These are phyloP conservation scores for Phytophthora sp. DNA, from an alignment of 352 stramenopile species.

Conservation along the genomic window DNA sequence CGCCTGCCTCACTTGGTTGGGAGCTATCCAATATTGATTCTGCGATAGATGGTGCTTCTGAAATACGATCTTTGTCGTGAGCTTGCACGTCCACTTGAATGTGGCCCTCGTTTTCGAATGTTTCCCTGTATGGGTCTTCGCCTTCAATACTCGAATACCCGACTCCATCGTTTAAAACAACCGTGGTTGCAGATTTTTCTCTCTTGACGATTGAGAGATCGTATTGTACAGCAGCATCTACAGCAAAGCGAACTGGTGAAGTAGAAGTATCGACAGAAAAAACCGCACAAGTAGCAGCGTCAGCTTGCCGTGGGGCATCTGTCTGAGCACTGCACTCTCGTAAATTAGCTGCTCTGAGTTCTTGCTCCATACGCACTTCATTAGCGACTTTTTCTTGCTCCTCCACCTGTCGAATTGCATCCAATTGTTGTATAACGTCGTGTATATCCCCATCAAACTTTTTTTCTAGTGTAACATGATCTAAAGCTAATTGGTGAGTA, in stretches of 20 bases:
- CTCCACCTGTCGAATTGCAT: conserved; percentile 43
- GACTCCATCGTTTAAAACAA: not conserved
- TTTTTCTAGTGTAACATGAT: conserved; percentile 52
- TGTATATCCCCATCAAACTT: conserved; percentile 61
- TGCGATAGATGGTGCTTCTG: not conserved
- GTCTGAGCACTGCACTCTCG: conserved; percentile 64
- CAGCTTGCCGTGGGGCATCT: conserved; percentile 24
- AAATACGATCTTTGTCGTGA: not conserved
- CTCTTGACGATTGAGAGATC: conserved; percentile 3
- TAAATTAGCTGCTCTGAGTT: conserved; percentile 34
- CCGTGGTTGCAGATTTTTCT: not conserved
- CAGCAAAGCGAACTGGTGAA: conserved; percentile 21
- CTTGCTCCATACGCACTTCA: conserved; percentile 12
- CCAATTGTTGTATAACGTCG: conserved; percentile 44
- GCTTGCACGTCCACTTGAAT: not conserved
- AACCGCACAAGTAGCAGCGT: conserved; percentile 50
- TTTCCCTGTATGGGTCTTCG: conserved; percentile 43
- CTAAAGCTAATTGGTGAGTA: conserved; percentile 51
- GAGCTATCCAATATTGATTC: not conserved
- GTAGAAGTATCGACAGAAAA: conserved; percentile 44
- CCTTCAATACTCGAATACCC: too few relatives aligned
- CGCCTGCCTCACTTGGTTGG: not conserved
- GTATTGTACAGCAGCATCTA: conserved; percentile 45
- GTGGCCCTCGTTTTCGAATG: conserved; percentile 47
- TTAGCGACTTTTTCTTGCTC: conserved; percentile 20